Base-by-base conservation (phyloP, 768 basidiomycete genomes). In the Pisolithus orientalis region DNA sequence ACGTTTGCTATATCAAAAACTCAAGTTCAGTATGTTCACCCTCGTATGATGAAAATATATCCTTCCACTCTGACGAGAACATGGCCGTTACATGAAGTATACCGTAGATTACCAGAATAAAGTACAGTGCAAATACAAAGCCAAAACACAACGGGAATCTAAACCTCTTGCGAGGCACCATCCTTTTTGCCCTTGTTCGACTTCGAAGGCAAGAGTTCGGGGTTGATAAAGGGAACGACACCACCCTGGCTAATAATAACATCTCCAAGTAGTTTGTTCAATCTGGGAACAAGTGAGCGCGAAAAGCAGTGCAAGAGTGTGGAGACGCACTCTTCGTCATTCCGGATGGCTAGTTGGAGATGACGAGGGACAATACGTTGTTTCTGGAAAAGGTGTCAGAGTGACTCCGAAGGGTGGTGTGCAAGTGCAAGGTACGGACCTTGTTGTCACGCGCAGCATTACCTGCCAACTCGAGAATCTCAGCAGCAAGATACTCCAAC, bases 401-500 rank as follows among this genome's bases (percentile, higher is more conserved):
- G 7, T 1, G 5, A 38, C 1, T 28, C 3, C 5, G 6, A 28
- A 11, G 1, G 8, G 6, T 47, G 10, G 11, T 5, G 16, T 34
- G 17, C 5, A 5, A 9, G 25, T 42, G 5, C 2, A 9, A 39
- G n/a, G 51, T 68, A 9, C 43, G 17, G 50, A 70, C 67, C 63
- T 87, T 86, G 75, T 88, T 83, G 64, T 90, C 86, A 54, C 84
- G 80, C 46, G 88, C 87, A 34, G 83, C 80, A 61, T 82, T 83
- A 5, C 90, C 90, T 50, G 90, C 88, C 43, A 92, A 75, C 69
- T 93, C 90, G 49, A 92, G 79, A 62, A 94, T 83, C 69, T 94
- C 91, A 28, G 90, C 91, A 6, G 83, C 80, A 37, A 94, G 79
- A 68, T 94, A 93, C 69, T 93, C 91, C 27, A 93, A 78, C 50